phyloP scores from a whole-genome alignment of 148 eudicot genomes.

The Vaccinium darrowii region DNA sequence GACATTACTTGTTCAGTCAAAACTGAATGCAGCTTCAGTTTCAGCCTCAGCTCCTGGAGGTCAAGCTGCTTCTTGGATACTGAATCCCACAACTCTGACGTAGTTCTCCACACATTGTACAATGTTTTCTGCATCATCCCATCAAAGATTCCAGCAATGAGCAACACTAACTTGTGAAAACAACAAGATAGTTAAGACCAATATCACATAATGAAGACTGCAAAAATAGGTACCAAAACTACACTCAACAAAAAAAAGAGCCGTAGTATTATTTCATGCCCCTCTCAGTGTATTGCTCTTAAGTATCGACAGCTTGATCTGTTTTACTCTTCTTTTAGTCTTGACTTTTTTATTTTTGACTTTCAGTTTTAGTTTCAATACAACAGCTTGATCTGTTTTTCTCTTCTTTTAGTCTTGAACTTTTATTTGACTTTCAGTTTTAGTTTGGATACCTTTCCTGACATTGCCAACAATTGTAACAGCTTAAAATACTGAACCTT shows the following conservation, averaged over 20 bases:
- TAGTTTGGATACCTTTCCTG: background rate
- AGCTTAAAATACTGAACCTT: background rate
- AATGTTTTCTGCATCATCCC: conserved; percentile 58
- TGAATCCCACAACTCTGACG: conserved; percentile 59
- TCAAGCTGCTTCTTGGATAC: conserved; percentile 54
- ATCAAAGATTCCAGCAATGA: conserved; percentile 14
- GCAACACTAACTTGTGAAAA: background rate
- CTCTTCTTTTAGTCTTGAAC: background rate
- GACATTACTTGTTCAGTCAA: conserved; percentile 62
- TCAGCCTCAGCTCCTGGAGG: conserved; percentile 56
- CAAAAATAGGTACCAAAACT: background rate
- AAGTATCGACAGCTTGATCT: background rate
- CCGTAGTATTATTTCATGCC: background rate
- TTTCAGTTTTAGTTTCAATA: background rate
- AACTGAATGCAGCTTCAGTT: conserved; percentile 53
- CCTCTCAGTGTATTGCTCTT: background rate
- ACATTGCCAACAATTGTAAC: background rate
- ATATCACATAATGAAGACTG: background rate
- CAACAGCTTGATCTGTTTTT: conserved; percentile 1
- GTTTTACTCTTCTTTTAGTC: background rate
- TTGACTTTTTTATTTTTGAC: background rate
- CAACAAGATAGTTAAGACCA: background rate
- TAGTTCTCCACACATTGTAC: conserved; percentile 68
- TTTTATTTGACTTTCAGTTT: background rate
- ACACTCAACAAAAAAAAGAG: background rate